These are phyloP conservation scores for Hawksworthiomyces lignivorus DNA, from an alignment of 2,329 filamentous ascomycete genomes.

Conservation along the genomic window DNA sequence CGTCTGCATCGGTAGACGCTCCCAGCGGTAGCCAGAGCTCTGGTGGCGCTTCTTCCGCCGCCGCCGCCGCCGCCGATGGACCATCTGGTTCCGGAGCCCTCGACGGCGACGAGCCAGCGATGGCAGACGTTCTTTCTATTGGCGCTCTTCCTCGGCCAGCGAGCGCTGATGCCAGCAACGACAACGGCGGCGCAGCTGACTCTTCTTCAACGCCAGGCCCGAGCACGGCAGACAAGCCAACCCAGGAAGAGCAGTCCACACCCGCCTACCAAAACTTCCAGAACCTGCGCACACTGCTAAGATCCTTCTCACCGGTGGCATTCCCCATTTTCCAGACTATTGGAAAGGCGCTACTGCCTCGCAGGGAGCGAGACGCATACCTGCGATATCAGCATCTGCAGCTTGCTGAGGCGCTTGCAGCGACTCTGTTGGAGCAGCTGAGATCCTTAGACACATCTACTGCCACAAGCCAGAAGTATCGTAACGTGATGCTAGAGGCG, in stretches of 20 bases:
- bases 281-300: constrained; percentile 67
- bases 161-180: constrained; percentile 12
- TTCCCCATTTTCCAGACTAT: constrained; percentile 79
- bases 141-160: constrained; percentile 14
- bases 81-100: too few species aligned
- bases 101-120: constrained; percentile 9
- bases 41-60: background rate
- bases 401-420: constrained; percentile 60
- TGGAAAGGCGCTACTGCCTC: constrained; percentile 71
- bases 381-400: constrained; percentile 45
- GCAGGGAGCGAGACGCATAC: constrained; percentile 61
- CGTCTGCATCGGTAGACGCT: constrained; percentile 4
- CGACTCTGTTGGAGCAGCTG: constrained; percentile 62
- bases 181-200: background rate
- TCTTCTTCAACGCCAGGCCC: background rate
- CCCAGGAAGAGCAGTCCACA: constrained; percentile 32
- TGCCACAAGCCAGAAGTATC: constrained; percentile 66
- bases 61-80: background rate
- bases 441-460: constrained; percentile 39
- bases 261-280: constrained; percentile 63
- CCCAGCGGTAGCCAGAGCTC: background rate
- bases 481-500: constrained; percentile 71
- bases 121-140: constrained; percentile 7
- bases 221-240: constrained; percentile 28
- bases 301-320: constrained; percentile 70